Evolutionary conservation across 805 yeast species (phyloP).

Genomic region (Blastobotrys terrestris): DNA sequence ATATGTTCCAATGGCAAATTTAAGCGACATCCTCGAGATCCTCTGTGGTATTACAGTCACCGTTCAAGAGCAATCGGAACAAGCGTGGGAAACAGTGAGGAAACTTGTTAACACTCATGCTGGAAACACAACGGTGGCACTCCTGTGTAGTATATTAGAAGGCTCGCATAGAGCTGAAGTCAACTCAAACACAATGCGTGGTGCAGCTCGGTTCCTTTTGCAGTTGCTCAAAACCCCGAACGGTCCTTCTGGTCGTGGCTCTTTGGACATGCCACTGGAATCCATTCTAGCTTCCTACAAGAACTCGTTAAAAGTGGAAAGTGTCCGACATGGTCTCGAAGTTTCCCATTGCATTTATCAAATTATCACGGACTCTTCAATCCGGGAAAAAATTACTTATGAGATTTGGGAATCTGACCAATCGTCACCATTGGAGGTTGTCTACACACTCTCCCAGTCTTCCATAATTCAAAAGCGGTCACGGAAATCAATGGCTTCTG

Average conservation of each 20-base stretch:
- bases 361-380: constrained; percentile 32
- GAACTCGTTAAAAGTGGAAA: constrained; percentile 32
- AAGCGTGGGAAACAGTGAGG: constrained; percentile 36
- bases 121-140: constrained; percentile 30
- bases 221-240: constrained; percentile 16
- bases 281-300: constrained; percentile 33
- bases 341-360: constrained; percentile 37
- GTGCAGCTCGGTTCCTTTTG: constrained; percentile 31
- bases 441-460: constrained; percentile 12
- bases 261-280: constrained; percentile 27
- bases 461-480: constrained; percentile 4
- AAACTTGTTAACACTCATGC: constrained; percentile 36
- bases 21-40: constrained; percentile 37
- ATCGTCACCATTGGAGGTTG: constrained; percentile 37
- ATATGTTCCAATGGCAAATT: constrained; percentile 37
- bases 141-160: constrained; percentile 31
- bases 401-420: constrained; percentile 28
- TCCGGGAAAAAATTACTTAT: constrained; percentile 22
- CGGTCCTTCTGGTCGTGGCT: constrained; percentile 12
- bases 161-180: constrained; percentile 21
- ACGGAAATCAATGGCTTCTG: not conserved
- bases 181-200: constrained; percentile 31
- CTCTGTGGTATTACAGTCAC: constrained; percentile 41
- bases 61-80: constrained; percentile 32
- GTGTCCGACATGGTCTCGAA: constrained; percentile 37